Evolutionary conservation across 176 grass and related monocot species (phyloP).

Genomic region (Typha latifolia): DNA sequence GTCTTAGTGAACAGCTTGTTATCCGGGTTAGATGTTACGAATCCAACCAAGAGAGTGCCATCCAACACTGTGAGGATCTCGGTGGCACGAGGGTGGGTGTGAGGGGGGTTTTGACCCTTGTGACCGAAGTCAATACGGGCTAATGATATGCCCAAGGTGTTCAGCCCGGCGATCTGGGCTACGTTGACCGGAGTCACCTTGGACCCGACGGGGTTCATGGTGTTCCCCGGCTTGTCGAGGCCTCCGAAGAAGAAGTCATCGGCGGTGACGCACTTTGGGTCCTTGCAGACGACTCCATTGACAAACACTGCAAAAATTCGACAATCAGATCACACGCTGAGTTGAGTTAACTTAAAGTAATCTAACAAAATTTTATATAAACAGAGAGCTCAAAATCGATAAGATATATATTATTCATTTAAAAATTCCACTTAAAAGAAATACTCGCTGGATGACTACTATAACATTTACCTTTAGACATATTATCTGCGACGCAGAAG

Average conservation of each 20-base stretch:
- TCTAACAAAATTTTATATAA: no score
- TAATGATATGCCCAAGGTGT: slow-evolving; percentile 7
- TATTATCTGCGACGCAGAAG: no score
- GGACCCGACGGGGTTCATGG: not conserved
- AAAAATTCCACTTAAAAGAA: no score
- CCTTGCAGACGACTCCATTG: slow-evolving; percentile 5
- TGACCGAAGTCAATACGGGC: not conserved
- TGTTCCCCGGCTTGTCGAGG: not conserved
- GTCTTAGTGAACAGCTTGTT: not conserved
- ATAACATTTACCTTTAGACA: no score
- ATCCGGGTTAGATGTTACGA: not conserved
- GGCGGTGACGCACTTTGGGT: not conserved
- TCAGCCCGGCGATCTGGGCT: not conserved
- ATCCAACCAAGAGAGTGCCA: not conserved
- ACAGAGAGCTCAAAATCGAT: no score
- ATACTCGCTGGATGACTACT: no score
- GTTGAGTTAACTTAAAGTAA: no score
- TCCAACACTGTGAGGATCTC: slow-evolving; percentile 6
- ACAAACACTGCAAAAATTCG: not conserved
- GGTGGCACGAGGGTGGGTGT: slow-evolving; percentile 9
- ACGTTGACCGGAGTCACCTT: not conserved
- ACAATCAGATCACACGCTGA: no score
- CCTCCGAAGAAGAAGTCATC: slow-evolving; percentile 2
- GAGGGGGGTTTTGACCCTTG: not conserved
- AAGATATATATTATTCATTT: no score